Base-by-base conservation (phyloP, 1,284 basidiomycete genomes). In the Pholiota adiposa region DNA sequence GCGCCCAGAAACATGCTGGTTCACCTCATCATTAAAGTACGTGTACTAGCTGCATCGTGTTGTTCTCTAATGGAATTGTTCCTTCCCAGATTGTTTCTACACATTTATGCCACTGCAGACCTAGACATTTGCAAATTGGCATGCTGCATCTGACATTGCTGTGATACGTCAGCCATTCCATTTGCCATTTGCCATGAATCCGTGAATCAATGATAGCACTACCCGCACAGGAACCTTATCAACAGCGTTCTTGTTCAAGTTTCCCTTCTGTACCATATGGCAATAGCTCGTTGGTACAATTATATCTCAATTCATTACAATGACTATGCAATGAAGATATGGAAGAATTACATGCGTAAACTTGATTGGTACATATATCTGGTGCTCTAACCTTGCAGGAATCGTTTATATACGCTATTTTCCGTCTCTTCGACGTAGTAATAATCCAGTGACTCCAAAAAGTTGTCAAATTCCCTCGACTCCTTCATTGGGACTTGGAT, bases 361-460 rank as follows among this genome's bases (percentile, higher is more conserved):
- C n/a, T n/a, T n/a, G n/a, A 31, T 31, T 11, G 11, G 16, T 38
- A 38, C 9, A 29, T 18, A 14, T 11, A 27, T 36, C 14, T 54
- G 34, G 33, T 14, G 27, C 1, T 51, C 67, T 68, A 76, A 12
- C 75, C 76, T 41, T 72, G 74, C 63, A 83, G 65, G 69, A 78
- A 97, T 64, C 89, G 83, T 67, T 84, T 88, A 75, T 96, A 97
- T 4, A 97, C 89, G 21, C 85, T 83, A 69, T 97, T 99, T 41
- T 93, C 74, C 18, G 97, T 99, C 77, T 99, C 97, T 73, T 99
- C 97, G 12, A 94, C 89, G 73, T 89, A 97, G 0, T 86, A 81
- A 70, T 98, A 99, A 48, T 90, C 92, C 19, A 99, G 77, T 52
- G 89, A 85, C 43, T 85, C 73, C 59, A 98, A 76, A 73, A 94